Percentiles rank a stretch among this genome's conserved stretches.
Evolutionary conservation across 352 stramenopile genomes (phyloP).

Genomic region (Phytophthora pseudosyringae): DNA sequence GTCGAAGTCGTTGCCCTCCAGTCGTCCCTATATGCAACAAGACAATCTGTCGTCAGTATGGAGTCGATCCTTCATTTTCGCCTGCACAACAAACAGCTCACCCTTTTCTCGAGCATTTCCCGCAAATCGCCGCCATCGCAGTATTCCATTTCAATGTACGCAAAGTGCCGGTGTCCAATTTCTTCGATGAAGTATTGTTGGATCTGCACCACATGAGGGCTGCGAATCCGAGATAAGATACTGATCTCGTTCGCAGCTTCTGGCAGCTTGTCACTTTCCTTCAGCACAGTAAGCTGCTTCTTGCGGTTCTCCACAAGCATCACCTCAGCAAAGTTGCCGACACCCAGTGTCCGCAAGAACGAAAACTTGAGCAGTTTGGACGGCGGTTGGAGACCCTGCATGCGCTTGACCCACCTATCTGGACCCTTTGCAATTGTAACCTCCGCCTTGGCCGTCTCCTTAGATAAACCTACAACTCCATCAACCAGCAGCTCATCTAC

Average conservation of each 20-base stretch:
- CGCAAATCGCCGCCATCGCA: conserved; percentile 69
- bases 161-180: conserved; percentile 76
- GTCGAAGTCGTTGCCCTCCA: conserved; percentile 58
- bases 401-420: conserved; percentile 59
- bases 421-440: conserved; percentile 44
- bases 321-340: conserved; percentile 81
- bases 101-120: conserved; percentile 45
- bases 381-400: conserved; percentile 47
- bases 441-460: conserved; percentile 28
- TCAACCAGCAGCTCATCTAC: conserved; percentile 32
- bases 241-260: conserved; percentile 83
- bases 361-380: conserved; percentile 71
- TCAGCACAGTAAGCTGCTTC: conserved; percentile 60
- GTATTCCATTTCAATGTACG: conserved; percentile 88
- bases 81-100: conserved; percentile 6
- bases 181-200: conserved; percentile 80
- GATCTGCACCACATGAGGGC: conserved; percentile 75
- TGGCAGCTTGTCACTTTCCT: conserved; percentile 83
- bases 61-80: neutral
- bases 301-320: conserved; percentile 68
- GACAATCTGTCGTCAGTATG: neutral
- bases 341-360: conserved; percentile 68
- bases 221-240: conserved; percentile 63
- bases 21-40: conserved; percentile 40
- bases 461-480: conserved; percentile 29